Conservation (phyloP, 371 early-diverging fungal genomes). For the Funneliformis caledonium region DNA sequence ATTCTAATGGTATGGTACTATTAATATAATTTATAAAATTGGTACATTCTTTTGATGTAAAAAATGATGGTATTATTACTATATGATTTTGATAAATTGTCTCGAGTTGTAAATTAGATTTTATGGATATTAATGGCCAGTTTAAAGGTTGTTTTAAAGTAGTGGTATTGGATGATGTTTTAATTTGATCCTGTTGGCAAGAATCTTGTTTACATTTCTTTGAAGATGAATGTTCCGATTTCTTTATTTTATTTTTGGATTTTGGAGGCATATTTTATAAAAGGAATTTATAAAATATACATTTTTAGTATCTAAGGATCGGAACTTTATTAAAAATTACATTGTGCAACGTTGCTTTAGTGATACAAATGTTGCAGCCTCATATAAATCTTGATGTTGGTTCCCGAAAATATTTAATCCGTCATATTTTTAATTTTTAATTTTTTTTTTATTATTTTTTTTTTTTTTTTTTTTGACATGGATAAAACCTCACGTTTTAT, state of each 20-base stretch:
- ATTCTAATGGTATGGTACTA: constrained; percentile 3
- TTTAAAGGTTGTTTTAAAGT: not conserved
- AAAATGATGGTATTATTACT: constrained; percentile 19
- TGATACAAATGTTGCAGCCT: too few species aligned
- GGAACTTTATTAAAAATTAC: too few species aligned
- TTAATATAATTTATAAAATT: constrained; percentile 8
- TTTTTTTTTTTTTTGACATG: too few species aligned
- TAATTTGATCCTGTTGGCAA: not conserved
- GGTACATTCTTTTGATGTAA: constrained; percentile 12
- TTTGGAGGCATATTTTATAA: not conserved
- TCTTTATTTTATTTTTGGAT: not conserved
- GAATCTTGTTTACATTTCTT: not conserved
- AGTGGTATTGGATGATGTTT: not conserved
- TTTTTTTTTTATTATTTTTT: too few species aligned
- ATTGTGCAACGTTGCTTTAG: too few species aligned
- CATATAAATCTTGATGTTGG: too few species aligned
- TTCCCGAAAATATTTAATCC: too few species aligned
- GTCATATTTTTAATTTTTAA: too few species aligned
- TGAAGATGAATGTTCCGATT: not conserved
- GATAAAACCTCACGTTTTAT: too few species aligned
- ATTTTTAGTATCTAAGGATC: too few species aligned
- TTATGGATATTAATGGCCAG: constrained; percentile 14
- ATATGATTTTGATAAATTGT: constrained; percentile 19
- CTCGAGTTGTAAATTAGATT: not conserved
- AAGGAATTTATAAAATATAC: too few species aligned